A percentile compares a stretch with the other conserved stretches of the same genome.
These are phyloP conservation scores for Claviceps maximensis DNA, from an alignment of 2,329 filamentous ascomycete genomes.

Conservation along the genomic window DNA sequence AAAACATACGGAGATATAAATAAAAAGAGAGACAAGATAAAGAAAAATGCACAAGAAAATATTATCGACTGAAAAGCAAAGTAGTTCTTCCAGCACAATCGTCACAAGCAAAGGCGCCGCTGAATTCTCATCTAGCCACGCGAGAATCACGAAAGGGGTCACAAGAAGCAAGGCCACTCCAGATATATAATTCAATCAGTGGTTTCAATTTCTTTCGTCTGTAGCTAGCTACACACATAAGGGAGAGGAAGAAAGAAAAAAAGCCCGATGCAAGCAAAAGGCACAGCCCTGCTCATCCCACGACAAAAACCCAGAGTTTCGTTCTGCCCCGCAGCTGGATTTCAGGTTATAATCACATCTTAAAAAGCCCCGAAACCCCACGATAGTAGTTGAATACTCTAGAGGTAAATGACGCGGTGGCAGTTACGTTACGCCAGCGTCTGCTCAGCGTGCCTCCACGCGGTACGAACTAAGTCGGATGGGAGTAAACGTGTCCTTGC, in stretches of 20 bases:
- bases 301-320: neutral
- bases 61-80: too few relatives aligned
- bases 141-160: too few relatives aligned
- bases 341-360: accelerated
- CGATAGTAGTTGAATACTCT: neutral
- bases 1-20: too few relatives aligned
- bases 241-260: neutral
- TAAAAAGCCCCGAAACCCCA: neutral
- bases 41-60: too few relatives aligned
- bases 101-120: too few relatives aligned
- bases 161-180: too few relatives aligned
- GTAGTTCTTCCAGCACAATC: too few relatives aligned
- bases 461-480: neutral
- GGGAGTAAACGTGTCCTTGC: neutral
- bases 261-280: neutral
- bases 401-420: neutral
- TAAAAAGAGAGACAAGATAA: too few relatives aligned
- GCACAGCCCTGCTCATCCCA: neutral
- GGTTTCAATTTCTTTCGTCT: neutral
- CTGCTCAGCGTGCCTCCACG: neutral
- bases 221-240: neutral
- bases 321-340: neutral
- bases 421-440: neutral
- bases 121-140: too few relatives aligned
- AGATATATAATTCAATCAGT: too few relatives aligned